Conservation (phyloP, 306 rosid species). For the Quercus suber region DNA sequence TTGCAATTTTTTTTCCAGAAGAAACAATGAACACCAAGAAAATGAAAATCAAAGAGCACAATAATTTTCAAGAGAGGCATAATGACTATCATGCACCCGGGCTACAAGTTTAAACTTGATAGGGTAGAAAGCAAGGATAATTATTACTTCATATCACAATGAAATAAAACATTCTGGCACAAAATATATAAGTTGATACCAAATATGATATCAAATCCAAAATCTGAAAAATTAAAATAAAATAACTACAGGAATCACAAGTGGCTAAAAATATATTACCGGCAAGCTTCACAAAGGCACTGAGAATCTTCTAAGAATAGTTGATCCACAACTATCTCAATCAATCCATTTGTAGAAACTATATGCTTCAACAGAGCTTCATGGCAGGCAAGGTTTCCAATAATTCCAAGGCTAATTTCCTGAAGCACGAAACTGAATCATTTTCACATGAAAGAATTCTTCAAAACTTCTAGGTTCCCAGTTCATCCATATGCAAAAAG, state of each 20-base stretch:
- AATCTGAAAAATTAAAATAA: not conserved
- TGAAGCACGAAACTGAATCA: conserved; percentile 36
- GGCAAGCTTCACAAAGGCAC: conserved; percentile 76
- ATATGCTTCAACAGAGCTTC: conserved; percentile 59
- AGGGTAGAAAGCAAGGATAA: not conserved
- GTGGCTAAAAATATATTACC: conserved; percentile 44
- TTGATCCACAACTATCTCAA: conserved; percentile 55
- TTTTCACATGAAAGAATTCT: conserved; percentile 17
- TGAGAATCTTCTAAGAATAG: conserved; percentile 76
- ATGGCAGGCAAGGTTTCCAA: conserved; percentile 91
- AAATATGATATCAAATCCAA: not conserved
- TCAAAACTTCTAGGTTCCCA: conserved; percentile 5
- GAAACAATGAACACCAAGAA: not conserved
- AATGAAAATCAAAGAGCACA: not conserved
- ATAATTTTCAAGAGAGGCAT: not conserved
- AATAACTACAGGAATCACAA: conserved; percentile 16
- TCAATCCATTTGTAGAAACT: conserved; percentile 53
- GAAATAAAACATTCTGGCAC: not conserved
- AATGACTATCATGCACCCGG: not conserved
- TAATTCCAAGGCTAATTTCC: conserved; percentile 80
- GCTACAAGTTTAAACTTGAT: not conserved
- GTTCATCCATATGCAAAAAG: not conserved
- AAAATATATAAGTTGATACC: not conserved
- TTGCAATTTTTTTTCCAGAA: not conserved
- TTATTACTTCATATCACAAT: no score